Evolutionary conservation across 2,329 filamentous ascomycete genomes (phyloP), one percentile per base, ranked within the genome.

Genomic region (Escovopsis sp.): DNA sequence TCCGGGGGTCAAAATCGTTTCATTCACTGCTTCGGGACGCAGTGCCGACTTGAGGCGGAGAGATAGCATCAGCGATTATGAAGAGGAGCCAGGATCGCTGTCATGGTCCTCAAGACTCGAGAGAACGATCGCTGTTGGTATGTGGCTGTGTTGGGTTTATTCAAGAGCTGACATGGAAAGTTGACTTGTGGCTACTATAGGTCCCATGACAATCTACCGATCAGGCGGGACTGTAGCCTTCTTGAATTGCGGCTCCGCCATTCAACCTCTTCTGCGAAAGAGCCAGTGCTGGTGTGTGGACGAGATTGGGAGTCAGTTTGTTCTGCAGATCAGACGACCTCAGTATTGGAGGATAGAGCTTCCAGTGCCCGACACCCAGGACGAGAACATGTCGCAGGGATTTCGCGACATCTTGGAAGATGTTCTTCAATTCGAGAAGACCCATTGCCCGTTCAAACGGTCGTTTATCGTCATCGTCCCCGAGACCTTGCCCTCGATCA

Each of bases 251-350:
- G 84, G 84, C 45, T 78, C 76, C 42, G 80, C 88, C 13, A 71
- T 94, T 14, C 84, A 91, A 53, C 83, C 88, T 10, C 91, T 95
- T 47, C 65, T 95, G 40, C 85, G 84, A 20, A 85, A 85, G 58
- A 93, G 86, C 44, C 87, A 94, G 60, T 93, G 84, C 56, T 95
- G 88, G 88, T 93, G 84, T 57, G 82, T 95, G 29, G 84, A 93
- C 57, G 82, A 85, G 43, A 73, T 79, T 43, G 81, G 81, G 34
- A 86, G 68, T 59, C 74, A 80, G 51, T 94, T 94, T 51, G 82
- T 94, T n/a, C 65, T 95, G 45, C 82, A 88, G 49, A 85, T 93
- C 48, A 72, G 86, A 16, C 76, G 81, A 36, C 81, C 88, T 27
- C 81, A 82, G 35, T 95, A 91, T 59, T 94, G 91, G 72, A 79